Percentiles rank a stretch among this genome's conserved stretches.
phyloP scores from a whole-genome alignment of 208 protist genomes.

The Trypanosoma scelopori region DNA sequence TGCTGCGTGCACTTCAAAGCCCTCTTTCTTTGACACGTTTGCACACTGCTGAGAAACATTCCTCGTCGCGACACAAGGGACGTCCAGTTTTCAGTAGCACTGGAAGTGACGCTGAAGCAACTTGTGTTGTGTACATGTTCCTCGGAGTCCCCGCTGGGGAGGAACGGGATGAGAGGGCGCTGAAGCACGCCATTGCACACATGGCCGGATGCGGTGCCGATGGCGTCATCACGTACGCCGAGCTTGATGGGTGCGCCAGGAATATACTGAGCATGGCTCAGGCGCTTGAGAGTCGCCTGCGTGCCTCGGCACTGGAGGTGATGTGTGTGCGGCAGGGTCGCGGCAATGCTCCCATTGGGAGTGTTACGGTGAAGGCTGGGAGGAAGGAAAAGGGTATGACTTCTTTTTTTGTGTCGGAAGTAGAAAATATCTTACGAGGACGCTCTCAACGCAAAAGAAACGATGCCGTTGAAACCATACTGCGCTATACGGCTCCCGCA shows the following conservation, averaged over 20 bases:
- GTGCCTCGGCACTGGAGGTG: not conserved
- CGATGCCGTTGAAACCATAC: not conserved
- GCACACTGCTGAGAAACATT: not conserved
- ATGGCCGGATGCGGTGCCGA: not conserved
- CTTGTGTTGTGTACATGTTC: not conserved
- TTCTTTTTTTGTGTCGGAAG: slow-evolving; percentile 5
- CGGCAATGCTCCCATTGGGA: not conserved
- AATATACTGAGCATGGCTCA: slow-evolving; percentile 7
- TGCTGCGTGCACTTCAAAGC: slow-evolving; percentile 1
- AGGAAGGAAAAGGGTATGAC: slow-evolving; percentile 2
- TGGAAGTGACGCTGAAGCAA: not conserved
- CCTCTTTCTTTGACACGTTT: not conserved
- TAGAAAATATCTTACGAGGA: not conserved
- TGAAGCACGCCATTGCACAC: not conserved
- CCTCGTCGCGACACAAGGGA: not conserved
- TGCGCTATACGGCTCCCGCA: slow-evolving; percentile 2
- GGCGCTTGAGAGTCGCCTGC: slow-evolving; percentile 9
- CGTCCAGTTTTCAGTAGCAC: not conserved
- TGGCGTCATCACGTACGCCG: not conserved
- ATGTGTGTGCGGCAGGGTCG: not conserved
- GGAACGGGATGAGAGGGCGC: not conserved
- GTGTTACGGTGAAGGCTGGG: not conserved
- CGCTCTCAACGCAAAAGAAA: not conserved
- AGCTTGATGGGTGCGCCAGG: slow-evolving; percentile 14
- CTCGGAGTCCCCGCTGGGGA: not conserved